Percentiles rank a stretch among this genome's conserved stretches.
These are phyloP conservation scores for Plasmodium vivax DNA, from an alignment of 169 alveolate species.

Conservation along the genomic window DNA sequence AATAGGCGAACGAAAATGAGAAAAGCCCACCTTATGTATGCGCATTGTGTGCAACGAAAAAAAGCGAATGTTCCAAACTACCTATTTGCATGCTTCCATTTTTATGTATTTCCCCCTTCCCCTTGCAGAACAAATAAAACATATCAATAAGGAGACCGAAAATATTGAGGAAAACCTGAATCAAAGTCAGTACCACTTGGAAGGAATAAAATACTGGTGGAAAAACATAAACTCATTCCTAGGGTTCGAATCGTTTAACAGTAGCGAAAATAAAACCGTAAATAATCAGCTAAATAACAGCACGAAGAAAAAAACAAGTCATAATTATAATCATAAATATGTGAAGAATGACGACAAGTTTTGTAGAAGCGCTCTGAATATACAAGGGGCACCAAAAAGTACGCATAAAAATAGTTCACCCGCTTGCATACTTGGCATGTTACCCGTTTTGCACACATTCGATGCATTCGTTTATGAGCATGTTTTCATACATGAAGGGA, in stretches of 20 bases:
- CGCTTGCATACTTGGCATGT: background rate
- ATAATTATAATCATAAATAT: slow-evolving; percentile 26
- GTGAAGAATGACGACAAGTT: background rate
- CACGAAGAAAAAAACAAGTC: slow-evolving; percentile 4
- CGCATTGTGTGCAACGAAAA: background rate
- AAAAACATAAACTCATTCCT: slow-evolving; percentile 56
- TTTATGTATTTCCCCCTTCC: background rate
- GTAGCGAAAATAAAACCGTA: slow-evolving; percentile 45
- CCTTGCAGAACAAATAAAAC: slow-evolving; percentile 69
- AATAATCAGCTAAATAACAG: slow-evolving; percentile 1
- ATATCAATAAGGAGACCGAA: slow-evolving; percentile 60
- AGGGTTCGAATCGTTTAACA: slow-evolving; percentile 32
- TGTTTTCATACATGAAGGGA: background rate
- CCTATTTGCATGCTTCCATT: background rate
- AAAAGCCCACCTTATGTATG: background rate
- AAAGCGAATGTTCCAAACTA: background rate
- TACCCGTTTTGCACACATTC: background rate
- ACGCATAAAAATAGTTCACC: background rate
- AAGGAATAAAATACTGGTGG: slow-evolving; percentile 75
- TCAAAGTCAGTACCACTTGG: slow-evolving; percentile 69
- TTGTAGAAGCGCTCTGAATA: background rate
- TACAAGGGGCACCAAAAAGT: slow-evolving; percentile 16
- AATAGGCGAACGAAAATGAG: background rate
- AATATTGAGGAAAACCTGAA: slow-evolving; percentile 46
- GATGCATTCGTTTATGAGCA: background rate